phyloP scores from a whole-genome alignment of 208 protist genomes.

The Leishmania tarentolae region DNA sequence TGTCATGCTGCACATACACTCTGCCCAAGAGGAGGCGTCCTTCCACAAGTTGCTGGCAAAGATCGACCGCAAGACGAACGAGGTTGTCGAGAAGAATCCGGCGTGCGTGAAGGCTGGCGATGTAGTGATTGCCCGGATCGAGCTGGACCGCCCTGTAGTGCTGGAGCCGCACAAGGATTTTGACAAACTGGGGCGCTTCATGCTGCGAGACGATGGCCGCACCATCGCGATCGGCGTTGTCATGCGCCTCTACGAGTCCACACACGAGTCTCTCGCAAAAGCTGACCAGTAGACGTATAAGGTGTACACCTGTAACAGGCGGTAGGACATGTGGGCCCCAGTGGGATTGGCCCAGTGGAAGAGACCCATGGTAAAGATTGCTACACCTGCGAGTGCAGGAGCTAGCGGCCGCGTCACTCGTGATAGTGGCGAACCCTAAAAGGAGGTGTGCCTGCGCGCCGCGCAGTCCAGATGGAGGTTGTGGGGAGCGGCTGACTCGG shows the following conservation, averaged over 20 bases:
- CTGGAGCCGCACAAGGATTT: slow-evolving; percentile 94
- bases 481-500: neutral
- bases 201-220: slow-evolving; percentile 94
- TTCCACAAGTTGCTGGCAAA: slow-evolving; percentile 91
- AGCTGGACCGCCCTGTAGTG: slow-evolving; percentile 86
- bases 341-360: neutral
- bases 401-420: neutral
- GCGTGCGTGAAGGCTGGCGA: slow-evolving; percentile 94
- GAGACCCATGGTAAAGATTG: neutral
- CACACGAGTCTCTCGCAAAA: slow-evolving; percentile 71
- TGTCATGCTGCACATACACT: slow-evolving; percentile 96
- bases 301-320: neutral
- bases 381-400: neutral
- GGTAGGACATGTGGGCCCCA: neutral
- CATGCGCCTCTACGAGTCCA: slow-evolving; percentile 86
- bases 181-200: slow-evolving; percentile 96
- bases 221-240: slow-evolving; percentile 93
- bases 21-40: slow-evolving; percentile 92
- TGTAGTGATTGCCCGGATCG: slow-evolving; percentile 91
- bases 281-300: slow-evolving; percentile 16
- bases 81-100: slow-evolving; percentile 92
- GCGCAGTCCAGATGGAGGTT: neutral
- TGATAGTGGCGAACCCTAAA: neutral
- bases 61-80: slow-evolving; percentile 93
- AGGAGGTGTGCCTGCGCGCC: slow-evolving; percentile 1